Conservation (phyloP, 169 alveolate genomes). For the Plasmodium gonderi region DNA sequence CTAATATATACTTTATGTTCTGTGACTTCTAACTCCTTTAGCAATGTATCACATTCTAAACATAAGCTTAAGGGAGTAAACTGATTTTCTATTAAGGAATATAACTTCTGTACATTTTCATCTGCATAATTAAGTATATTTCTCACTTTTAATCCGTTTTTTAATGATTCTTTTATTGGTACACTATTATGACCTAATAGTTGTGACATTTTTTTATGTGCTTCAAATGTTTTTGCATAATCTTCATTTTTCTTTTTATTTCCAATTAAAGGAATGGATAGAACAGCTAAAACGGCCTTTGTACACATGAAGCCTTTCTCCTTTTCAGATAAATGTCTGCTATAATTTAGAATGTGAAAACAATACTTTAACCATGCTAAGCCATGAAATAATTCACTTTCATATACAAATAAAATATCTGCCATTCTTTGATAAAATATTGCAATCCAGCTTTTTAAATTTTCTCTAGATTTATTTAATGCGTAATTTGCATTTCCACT, state of each 20-base stretch:
- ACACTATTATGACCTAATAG: slow-evolving; percentile 87
- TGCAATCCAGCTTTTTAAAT: slow-evolving; percentile 90
- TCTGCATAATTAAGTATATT: slow-evolving; percentile 83
- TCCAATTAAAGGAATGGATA: slow-evolving; percentile 82
- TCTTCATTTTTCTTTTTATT: slow-evolving; percentile 76
- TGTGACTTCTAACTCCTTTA: slow-evolving; percentile 74
- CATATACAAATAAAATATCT: slow-evolving; percentile 93
- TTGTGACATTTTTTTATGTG: slow-evolving; percentile 88
- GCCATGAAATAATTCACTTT: slow-evolving; percentile 94
- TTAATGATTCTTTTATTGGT: slow-evolving; percentile 90
- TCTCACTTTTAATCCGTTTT: slow-evolving; percentile 83
- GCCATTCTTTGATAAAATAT: slow-evolving; percentile 92
- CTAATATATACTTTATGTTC: slow-evolving; percentile 77
- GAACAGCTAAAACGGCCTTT: slow-evolving; percentile 89
- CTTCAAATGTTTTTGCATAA: slow-evolving; percentile 80
- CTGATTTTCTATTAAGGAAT: slow-evolving; percentile 84
- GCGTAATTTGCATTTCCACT: slow-evolving; percentile 76
- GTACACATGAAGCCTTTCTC: slow-evolving; percentile 85
- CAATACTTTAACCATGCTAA: slow-evolving; percentile 89
- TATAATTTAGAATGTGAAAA: slow-evolving; percentile 88
- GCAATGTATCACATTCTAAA: slow-evolving; percentile 76
- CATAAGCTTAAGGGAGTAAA: slow-evolving; percentile 84
- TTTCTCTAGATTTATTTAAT: slow-evolving; percentile 84
- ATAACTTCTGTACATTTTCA: slow-evolving; percentile 84
- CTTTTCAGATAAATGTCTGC: slow-evolving; percentile 85